Conservation (phyloP, 441 rosid genomes). For the Gossypium schwendimanii region DNA sequence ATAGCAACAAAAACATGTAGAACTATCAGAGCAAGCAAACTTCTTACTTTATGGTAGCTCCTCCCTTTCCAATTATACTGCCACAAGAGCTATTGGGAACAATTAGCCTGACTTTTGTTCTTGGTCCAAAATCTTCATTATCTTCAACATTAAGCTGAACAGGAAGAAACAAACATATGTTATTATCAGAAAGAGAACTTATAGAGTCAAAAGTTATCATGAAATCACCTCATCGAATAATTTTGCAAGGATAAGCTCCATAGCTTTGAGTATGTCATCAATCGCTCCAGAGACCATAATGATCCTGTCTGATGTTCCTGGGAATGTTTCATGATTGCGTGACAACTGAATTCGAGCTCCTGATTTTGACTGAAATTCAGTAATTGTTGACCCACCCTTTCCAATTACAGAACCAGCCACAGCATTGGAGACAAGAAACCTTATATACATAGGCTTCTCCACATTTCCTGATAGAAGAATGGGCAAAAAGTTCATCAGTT, state of each 20-base stretch:
- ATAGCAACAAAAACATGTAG: slow-evolving; percentile 13
- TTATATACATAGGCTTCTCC: slow-evolving; percentile 76
- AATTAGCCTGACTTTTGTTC: slow-evolving; percentile 72
- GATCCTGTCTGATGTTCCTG: slow-evolving; percentile 88
- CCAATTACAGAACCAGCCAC: slow-evolving; percentile 98
- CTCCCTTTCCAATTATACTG: slow-evolving; percentile 97
- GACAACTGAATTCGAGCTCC: slow-evolving; percentile 95
- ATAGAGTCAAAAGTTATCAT: not conserved
- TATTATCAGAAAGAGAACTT: slow-evolving; percentile 3
- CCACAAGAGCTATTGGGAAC: slow-evolving; percentile 98
- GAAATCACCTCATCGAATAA: slow-evolving; percentile 72
- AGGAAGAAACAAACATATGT: slow-evolving; percentile 16
- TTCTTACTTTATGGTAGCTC: slow-evolving; percentile 85
- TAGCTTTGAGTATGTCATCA: slow-evolving; percentile 70
- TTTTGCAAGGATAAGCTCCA: slow-evolving; percentile 81
- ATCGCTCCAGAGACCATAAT: slow-evolving; percentile 74
- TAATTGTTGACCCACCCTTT: slow-evolving; percentile 92
- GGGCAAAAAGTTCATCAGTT: not conserved
- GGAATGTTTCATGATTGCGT: slow-evolving; percentile 84
- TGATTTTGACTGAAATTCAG: slow-evolving; percentile 84
- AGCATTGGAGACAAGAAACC: slow-evolving; percentile 94
- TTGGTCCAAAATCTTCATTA: slow-evolving; percentile 66
- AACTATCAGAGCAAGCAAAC: slow-evolving; percentile 21
- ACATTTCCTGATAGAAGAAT: slow-evolving; percentile 39
- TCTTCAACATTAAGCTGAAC: slow-evolving; percentile 70